Evolutionary conservation across 371 early-diverging fungal genomes (phyloP), one percentile per base, ranked within the genome.

Genomic region (Haplosporangium sp.): DNA sequence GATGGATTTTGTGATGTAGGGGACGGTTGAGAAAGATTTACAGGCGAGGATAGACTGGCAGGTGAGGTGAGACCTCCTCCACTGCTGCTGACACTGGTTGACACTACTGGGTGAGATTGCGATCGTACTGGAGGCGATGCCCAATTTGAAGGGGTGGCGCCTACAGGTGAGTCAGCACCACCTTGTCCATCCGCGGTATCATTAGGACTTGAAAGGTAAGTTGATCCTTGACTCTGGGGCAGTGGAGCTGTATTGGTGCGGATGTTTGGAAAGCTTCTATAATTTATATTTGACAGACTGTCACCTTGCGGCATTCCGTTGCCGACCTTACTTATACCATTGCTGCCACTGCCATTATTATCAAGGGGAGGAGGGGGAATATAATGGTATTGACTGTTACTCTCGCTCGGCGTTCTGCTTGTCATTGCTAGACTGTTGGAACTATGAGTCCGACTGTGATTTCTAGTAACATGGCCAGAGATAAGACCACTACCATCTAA

Each of bases 141-240:
- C 77, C 77, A 77, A 45, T 61, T 69, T 6, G 77, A 68, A 1
- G 69, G 65, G 15, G 47, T 65, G 19, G 56, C 62, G 6, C 65
- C 69, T 11, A 52, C 63, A 11, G 77, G 72, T 9, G 72, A 69
- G 10, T 77, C 77, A 15, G 68, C 45, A 13, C 63, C 68, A 40
- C 72, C 72, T 34, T 71, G 77, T 11, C 38, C 71, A 34, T 60
- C 63, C 27, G 42, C 44, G 27, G 61, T 68, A 19, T 69, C 72
- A 48, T 72, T 77, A 7, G 72, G 72, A 9, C 77, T 72, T 3
- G 72, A 72, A 15, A 77, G 69, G 38, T 72, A 77, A 3, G 57
- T 68, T 1, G 77, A 77, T 50, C 72, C 77, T 19, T 72, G 77
- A 11, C 72, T 77, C 63, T 69, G 72, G 10, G 76, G 58, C 5